Evolutionary conservation across 1,139 yeast genomes (phyloP).

Genomic region (Spencermartinsiella ligniputridi): DNA sequence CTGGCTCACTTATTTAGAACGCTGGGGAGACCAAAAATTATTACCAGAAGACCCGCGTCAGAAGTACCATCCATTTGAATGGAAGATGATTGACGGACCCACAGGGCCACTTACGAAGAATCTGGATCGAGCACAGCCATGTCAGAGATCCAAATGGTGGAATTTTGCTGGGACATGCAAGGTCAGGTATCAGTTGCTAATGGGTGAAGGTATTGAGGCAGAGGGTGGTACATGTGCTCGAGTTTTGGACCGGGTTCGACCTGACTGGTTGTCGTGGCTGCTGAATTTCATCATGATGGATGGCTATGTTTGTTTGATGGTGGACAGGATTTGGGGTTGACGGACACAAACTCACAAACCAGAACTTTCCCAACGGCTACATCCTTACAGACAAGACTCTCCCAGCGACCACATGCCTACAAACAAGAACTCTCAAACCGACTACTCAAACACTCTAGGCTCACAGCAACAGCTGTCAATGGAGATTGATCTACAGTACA

Average conservation of each 20-base stretch:
- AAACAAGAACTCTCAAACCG: no score
- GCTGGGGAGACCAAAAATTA: conserved; percentile 86
- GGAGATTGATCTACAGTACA: no score
- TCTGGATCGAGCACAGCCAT: conserved; percentile 60
- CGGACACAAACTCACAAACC: no score
- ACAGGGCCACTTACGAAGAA: conserved; percentile 82
- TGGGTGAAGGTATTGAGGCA: conserved; percentile 86
- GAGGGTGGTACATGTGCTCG: conserved; percentile 51
- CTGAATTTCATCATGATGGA: conserved; percentile 31
- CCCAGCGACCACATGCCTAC: no score
- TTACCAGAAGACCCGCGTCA: conserved; percentile 70
- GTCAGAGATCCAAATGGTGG: conserved; percentile 89
- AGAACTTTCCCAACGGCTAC: no score
- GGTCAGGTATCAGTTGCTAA: conserved; percentile 63
- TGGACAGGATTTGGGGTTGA: conserved; percentile 34
- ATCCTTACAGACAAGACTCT: no score
- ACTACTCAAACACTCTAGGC: no score
- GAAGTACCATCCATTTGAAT: conserved; percentile 80
- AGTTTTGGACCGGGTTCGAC: conserved; percentile 28
- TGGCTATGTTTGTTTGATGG: conserved; percentile 32
- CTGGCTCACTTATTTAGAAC: conserved; percentile 79
- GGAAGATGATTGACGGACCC: conserved; percentile 90
- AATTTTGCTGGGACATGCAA: conserved; percentile 69
- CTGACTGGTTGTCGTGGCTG: conserved; percentile 28
- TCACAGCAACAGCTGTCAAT: no score